Percentiles rank a stretch among this genome's conserved stretches.
Conservation (phyloP, 805 yeast genomes). For the Teunomyces stri region DNA sequence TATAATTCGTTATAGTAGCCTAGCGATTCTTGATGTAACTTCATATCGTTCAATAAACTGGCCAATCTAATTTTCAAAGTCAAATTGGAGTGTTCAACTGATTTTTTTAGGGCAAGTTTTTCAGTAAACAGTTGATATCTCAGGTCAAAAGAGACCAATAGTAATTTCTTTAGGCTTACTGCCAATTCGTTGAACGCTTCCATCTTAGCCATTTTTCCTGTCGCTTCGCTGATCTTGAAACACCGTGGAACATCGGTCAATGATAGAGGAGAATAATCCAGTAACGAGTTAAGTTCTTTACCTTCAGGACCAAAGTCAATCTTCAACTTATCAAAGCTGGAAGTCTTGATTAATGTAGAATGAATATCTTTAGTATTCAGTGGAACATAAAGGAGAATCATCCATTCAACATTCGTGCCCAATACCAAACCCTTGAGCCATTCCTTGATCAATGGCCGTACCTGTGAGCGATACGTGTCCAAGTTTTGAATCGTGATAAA, state of each 20-base stretch:
- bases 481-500: conserved; percentile 62
- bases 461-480: conserved; percentile 75
- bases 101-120: conserved; percentile 1
- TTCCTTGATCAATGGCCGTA: conserved; percentile 75
- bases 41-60: conserved; percentile 50
- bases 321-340: conserved; percentile 53
- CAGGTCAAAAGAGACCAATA: conserved; percentile 51
- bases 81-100: conserved; percentile 20
- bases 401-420: conserved; percentile 54
- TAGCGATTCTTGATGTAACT: conserved; percentile 60
- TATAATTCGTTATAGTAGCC: conserved; percentile 49
- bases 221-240: conserved; percentile 38
- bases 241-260: conserved; percentile 29
- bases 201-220: conserved; percentile 34
- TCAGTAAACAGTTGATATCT: conserved; percentile 14
- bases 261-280: not conserved
- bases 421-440: conserved; percentile 59
- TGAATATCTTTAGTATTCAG: conserved; percentile 31
- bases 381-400: conserved; percentile 53
- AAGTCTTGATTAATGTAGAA: conserved; percentile 41
- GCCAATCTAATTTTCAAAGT: conserved; percentile 52
- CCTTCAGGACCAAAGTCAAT: conserved; percentile 48
- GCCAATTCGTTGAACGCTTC: conserved; percentile 53
- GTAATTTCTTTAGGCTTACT: conserved; percentile 44
- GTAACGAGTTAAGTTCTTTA: conserved; percentile 24